Conservation (phyloP, 495 filamentous ascomycete species). For the Aspergillus ostianus region DNA sequence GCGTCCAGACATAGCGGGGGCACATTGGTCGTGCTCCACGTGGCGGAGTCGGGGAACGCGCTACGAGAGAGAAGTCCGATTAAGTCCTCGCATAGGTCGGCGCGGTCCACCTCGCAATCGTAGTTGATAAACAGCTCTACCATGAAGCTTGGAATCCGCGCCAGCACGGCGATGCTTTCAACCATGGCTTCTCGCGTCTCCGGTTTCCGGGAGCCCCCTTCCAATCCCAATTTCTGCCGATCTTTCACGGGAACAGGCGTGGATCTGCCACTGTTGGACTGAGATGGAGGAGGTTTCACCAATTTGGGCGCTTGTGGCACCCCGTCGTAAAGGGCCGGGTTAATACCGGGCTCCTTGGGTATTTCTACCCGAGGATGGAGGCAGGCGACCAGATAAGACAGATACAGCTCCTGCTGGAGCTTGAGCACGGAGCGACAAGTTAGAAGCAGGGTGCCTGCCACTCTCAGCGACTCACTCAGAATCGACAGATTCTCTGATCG, state of each 20-base stretch:
- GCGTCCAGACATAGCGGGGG: constrained; percentile 93
- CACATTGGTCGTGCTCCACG: constrained; percentile 98
- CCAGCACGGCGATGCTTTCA: constrained; percentile 87
- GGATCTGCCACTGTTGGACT: constrained; percentile 74
- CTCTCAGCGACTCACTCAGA: constrained; percentile 85
- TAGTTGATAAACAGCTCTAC: constrained; percentile 97
- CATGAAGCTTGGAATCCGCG: constrained; percentile 90
- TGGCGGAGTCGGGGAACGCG: constrained; percentile 94
- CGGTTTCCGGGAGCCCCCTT: constrained; percentile 87
- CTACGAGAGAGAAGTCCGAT: constrained; percentile 89
- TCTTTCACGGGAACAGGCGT: constrained; percentile 95
- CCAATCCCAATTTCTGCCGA: constrained; percentile 86
- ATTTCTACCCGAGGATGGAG: constrained; percentile 91
- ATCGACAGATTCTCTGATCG: constrained; percentile 94
- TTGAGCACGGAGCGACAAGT: constrained; percentile 93
- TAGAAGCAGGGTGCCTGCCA: constrained; percentile 84
- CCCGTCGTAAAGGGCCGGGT: constrained; percentile 88
- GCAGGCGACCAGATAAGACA: constrained; percentile 92
- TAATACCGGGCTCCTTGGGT: constrained; percentile 82
- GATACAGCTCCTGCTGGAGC: constrained; percentile 93
- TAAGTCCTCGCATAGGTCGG: constrained; percentile 92
- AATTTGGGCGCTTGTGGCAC: constrained; percentile 88
- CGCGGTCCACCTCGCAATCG: constrained; percentile 90
- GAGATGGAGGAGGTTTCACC: constrained; percentile 76
- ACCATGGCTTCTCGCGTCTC: constrained; percentile 98